A percentile compares a stretch with the other conserved stretches of the same genome.
phyloP scores from a whole-genome alignment of 345 rosid genomes.

The Salix koriyanagi region DNA sequence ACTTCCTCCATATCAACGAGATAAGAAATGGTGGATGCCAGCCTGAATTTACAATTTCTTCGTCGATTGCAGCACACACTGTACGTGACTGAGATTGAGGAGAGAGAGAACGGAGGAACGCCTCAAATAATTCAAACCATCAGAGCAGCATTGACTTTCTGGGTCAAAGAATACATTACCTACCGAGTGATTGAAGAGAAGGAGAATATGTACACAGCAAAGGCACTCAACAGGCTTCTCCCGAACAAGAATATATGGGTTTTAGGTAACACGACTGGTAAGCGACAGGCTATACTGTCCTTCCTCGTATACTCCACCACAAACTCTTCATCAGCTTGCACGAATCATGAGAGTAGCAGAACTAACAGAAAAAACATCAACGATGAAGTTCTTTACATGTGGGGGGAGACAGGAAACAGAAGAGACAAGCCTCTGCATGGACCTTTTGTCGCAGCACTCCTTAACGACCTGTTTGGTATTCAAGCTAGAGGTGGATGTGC shows the following conservation, averaged over 20 bases:
- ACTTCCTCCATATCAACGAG: background rate
- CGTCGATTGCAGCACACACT: constrained; percentile 45
- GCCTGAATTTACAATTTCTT: background rate
- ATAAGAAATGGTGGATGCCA: background rate
- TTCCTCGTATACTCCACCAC: constrained; percentile 44
- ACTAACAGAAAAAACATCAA: background rate
- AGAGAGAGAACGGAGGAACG: constrained; percentile 56
- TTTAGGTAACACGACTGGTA: constrained; percentile 36
- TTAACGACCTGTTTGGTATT: constrained; percentile 62
- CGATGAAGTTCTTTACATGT: constrained; percentile 19
- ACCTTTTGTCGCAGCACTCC: constrained; percentile 43
- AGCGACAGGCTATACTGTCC: constrained; percentile 46
- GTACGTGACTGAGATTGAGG: constrained; percentile 45
- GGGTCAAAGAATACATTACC: constrained; percentile 54
- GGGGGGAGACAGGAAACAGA: constrained; percentile 38
- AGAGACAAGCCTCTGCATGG: constrained; percentile 58
- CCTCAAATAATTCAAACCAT: constrained; percentile 55
- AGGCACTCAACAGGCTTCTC: constrained; percentile 40
- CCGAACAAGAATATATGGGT: constrained; percentile 39
- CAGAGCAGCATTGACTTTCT: constrained; percentile 50
- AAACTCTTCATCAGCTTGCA: background rate
- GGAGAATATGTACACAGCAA: constrained; percentile 32
- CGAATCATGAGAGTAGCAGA: background rate
- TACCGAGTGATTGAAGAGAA: constrained; percentile 28
- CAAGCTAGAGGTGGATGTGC: constrained; percentile 66